Evolutionary conservation across 1,284 basidiomycete genomes (phyloP), one percentile per base, ranked within the genome.

Genomic region (Leccinum olivaceoglutinosum): DNA sequence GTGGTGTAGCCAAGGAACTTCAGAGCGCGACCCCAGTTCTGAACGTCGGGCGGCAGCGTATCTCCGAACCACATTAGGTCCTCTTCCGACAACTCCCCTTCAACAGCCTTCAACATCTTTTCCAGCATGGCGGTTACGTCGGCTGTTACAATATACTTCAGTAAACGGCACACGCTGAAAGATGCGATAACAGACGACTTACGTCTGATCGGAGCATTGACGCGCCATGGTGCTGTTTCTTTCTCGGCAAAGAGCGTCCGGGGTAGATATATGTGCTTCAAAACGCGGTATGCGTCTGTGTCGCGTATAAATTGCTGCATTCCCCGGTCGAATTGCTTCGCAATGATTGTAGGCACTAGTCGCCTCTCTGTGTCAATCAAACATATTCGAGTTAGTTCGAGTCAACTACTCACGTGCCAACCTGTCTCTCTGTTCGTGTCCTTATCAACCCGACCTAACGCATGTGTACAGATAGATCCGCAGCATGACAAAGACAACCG

Each of bases 281-380:
- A 58, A 9, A 34, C 61, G 7, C 46, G 16, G 5, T 63, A 73
- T 64, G 65, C 46, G 3, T 38, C 5, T 0, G 59, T 64, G 3
- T 51, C n/a, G 2, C 39, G 39, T 41, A 41, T 41, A 41, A 8
- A 41, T 16, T 41, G 39, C 14, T 16, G 39, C 14, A 41, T 58
- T 25, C 21, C 36, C 56, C 7, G 18, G n/a, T 18, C 56, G 59
- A 21, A 68, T 65, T 1, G 63, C n/a, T 10, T 63, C 65, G 53
- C 77, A 78, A 7, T 76, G 60, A 60, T 74, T 70, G 58, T 72
- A 79, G 1, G 78, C 77, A 60, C 78, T 78, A 34, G 12, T 3
- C 4, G 2, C 18, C 6, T 18, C 2, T 29, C 12, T 14, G 21
- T 25, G 29, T 34, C 18, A 60, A n/a, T 10, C 46, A 49, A 2